phyloP scores from a whole-genome alignment of 2,329 filamentous ascomycete species.

The Aspergillus sp. region DNA sequence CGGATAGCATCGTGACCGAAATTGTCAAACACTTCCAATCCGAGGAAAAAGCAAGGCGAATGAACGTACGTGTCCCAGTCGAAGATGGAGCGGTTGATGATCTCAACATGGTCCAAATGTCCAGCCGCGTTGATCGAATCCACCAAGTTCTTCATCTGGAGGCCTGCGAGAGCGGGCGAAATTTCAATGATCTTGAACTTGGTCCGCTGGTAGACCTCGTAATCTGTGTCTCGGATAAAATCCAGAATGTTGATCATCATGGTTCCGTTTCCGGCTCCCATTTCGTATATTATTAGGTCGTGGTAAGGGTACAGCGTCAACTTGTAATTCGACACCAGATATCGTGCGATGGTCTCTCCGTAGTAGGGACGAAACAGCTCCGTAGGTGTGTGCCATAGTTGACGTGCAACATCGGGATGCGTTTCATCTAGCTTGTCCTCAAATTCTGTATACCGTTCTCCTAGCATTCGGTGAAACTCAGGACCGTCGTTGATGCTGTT shows the following conservation, averaged over 20 bases:
- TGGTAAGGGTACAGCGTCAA: slow-evolving; percentile 91
- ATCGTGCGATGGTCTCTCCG: slow-evolving; percentile 93
- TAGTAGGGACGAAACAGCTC: slow-evolving; percentile 96
- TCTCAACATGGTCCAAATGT: slow-evolving; percentile 81
- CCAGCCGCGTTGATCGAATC: slow-evolving; percentile 64
- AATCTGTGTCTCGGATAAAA: slow-evolving; percentile 84
- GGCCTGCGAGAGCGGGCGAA: slow-evolving; percentile 69
- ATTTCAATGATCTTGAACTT: slow-evolving; percentile 97
- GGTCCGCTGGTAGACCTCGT: slow-evolving; percentile 88
- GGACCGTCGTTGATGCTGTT: slow-evolving; percentile 73
- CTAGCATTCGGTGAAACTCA: slow-evolving; percentile 73
- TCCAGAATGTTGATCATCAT: slow-evolving; percentile 98
- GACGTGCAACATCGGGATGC: slow-evolving; percentile 68
- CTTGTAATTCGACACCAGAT: slow-evolving; percentile 93
- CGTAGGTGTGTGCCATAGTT: slow-evolving; percentile 97
- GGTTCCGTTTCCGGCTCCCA: slow-evolving; percentile 95
- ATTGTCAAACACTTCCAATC: slow-evolving; percentile 97
- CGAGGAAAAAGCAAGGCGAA: slow-evolving; percentile 93
- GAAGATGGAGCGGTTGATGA: slow-evolving; percentile 92
- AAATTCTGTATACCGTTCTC: slow-evolving; percentile 79
- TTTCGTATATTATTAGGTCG: slow-evolving; percentile 96
- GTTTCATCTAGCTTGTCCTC: slow-evolving; percentile 79
- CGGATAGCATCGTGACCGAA: slow-evolving; percentile 93
- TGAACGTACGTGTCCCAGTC: slow-evolving; percentile 88
- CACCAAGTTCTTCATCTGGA: slow-evolving; percentile 70